Conservation (phyloP, 495 filamentous ascomycete species). For the Glarea lozoyensis region DNA sequence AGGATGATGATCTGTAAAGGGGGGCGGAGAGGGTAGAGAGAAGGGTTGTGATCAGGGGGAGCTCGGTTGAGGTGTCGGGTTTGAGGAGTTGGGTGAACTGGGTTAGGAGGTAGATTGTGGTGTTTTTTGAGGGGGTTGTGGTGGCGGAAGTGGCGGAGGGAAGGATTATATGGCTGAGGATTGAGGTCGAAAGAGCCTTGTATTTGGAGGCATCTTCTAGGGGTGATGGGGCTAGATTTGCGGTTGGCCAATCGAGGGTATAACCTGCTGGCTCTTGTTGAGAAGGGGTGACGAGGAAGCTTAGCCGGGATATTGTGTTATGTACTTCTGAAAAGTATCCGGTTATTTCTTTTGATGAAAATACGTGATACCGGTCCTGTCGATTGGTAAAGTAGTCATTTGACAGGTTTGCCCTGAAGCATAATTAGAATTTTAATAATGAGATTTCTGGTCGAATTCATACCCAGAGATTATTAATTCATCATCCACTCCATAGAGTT, state of each 20-base stretch:
- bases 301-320: slow-evolving; percentile 65
- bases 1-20: slow-evolving; percentile 56
- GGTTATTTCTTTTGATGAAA: slow-evolving; percentile 66
- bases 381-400: slow-evolving; percentile 94
- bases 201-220: slow-evolving; percentile 59
- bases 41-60: slow-evolving; percentile 66
- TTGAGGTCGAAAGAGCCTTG: slow-evolving; percentile 52
- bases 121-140: slow-evolving; percentile 38
- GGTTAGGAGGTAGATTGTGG: slow-evolving; percentile 74
- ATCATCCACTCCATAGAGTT: slow-evolving; percentile 93
- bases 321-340: slow-evolving; percentile 78
- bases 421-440: background rate
- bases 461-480: slow-evolving; percentile 92
- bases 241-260: slow-evolving; percentile 65
- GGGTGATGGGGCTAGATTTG: slow-evolving; percentile 65
- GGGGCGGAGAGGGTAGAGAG: slow-evolving; percentile 54
- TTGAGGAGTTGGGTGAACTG: slow-evolving; percentile 78
- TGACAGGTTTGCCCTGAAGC: slow-evolving; percentile 72
- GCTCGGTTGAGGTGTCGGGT: slow-evolving; percentile 78
- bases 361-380: slow-evolving; percentile 90
- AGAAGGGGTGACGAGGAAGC: slow-evolving; percentile 66
- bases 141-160: slow-evolving; percentile 27
- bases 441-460: slow-evolving; percentile 7
- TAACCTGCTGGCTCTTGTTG: slow-evolving; percentile 51
- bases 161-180: slow-evolving; percentile 57